Conservation (phyloP, 345 rosid genomes). For the Corchorus capsularis region DNA sequence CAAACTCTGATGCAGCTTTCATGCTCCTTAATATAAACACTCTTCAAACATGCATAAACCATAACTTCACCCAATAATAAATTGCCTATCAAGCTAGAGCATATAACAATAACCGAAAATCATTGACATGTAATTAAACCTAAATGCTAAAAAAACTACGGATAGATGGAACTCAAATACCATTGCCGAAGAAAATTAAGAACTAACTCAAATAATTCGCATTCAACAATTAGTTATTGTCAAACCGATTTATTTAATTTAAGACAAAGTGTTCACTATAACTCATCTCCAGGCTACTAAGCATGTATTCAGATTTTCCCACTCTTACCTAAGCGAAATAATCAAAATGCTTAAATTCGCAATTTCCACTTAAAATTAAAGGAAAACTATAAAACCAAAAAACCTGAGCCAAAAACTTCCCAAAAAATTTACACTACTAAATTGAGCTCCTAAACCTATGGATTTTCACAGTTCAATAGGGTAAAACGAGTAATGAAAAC, state of each 20-base stretch:
- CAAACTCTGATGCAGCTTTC: not conserved
- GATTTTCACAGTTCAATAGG: not conserved
- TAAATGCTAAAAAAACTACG: not conserved
- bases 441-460: not conserved
- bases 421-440: not conserved
- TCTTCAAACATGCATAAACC: not conserved
- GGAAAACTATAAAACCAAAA: not conserved
- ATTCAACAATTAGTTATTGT: not conserved
- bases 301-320: not conserved
- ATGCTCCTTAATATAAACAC: not conserved
- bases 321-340: not conserved
- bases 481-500: not conserved
- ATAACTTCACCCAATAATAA: not conserved
- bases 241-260: not conserved
- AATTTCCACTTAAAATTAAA: not conserved
- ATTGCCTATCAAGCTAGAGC: too few species aligned
- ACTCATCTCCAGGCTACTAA: not conserved
- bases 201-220: not conserved
- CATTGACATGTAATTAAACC: not conserved
- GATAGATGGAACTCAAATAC: not conserved
- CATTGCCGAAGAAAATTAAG: not conserved
- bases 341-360: not conserved
- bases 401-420: not conserved
- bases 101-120: not conserved
- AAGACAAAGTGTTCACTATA: not conserved